Base-by-base conservation (phyloP, 495 filamentous ascomycete genomes). In the Xylaria intraflava region DNA sequence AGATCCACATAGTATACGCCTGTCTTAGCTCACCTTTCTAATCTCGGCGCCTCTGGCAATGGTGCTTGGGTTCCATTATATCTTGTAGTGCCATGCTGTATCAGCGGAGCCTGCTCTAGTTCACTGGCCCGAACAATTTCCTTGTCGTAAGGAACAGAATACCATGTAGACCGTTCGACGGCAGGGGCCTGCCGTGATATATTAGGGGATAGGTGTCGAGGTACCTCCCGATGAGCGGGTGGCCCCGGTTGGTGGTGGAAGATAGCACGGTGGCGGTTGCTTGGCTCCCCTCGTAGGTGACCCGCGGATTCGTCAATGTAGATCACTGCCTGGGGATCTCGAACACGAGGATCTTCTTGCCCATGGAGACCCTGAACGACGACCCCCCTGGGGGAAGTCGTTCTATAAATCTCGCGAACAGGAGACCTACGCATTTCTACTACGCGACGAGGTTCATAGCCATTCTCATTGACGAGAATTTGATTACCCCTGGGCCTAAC, bases 401-500 rank as follows among this genome's bases (percentile, higher is more conserved):
- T 31, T 40, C 61, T 53, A 9, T 38, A 59, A 1, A 46, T 55
- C 20, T 42, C 43, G 44, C 41, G 40, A 20, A 31, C 49, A 27
- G 53, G 58, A 38, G 53, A 45, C 10, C 55, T 49, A 47, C 53
- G 63, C 39, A 59, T 43, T 51, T 59, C 60, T 26, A 65, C 49
- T 44, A 65, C 57, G 48, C 59, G 58, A 48, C 58, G 60, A 51
- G 58, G 58, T 42, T 47, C 52, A 31, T 31, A 45, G 27, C 16
- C 16, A 17, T 20, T 3, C 5, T 59, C 57, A 35, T 57, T 49
- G 53, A 55, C 52, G 36, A 64, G 10, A 22, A 64, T 49, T 7
- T 56, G 64, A 45, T 61, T 42, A 44, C 56, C 58, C 33, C 61
- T 62, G 12, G 44, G 52, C 29, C 64, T 62, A 57, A 31, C 23